Evolutionary conservation across 2,329 filamentous ascomycete genomes (phyloP).

Genomic region (Monosporascus cannonballus): DNA sequence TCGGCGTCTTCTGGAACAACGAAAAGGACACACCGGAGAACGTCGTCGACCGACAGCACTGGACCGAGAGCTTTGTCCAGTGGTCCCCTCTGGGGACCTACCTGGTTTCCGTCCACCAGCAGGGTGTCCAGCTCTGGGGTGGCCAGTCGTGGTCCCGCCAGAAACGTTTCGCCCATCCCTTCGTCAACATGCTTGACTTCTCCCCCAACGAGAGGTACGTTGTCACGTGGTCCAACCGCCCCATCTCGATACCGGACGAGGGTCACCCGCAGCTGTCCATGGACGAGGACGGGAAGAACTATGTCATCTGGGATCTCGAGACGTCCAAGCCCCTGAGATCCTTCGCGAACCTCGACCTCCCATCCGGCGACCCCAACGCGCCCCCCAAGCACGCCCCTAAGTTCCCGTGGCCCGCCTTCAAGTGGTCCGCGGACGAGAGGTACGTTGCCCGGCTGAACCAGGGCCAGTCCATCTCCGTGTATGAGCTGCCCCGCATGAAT

Average conservation of each 20-base stretch:
- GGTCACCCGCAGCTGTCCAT: conserved; percentile 76
- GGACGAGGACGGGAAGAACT: conserved; percentile 98
- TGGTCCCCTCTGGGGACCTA: conserved; percentile 96
- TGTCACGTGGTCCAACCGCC: conserved; percentile 92
- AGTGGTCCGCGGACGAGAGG: conserved; percentile 97
- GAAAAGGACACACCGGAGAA: conserved; percentile 84
- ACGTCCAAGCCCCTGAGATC: conserved; percentile 86
- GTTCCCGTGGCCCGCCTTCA: conserved; percentile 97
- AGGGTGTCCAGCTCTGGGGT: conserved; percentile 97
- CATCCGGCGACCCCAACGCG: conserved; percentile 55
- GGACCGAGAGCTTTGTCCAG: conserved; percentile 97
- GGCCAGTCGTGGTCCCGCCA: conserved; percentile 83
- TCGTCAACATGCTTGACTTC: conserved; percentile 93
- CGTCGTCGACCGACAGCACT: conserved; percentile 87
- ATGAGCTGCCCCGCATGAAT: conserved; percentile 84
- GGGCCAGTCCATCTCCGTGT: conserved; percentile 83
- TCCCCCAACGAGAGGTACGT: conserved; percentile 90
- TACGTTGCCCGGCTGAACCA: conserved; percentile 91
- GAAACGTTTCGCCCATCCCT: conserved; percentile 90
- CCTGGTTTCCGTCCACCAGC: conserved; percentile 88
- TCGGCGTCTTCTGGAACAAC: conserved; percentile 98
- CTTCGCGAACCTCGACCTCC: conserved; percentile 82
- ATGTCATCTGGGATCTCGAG: conserved; percentile 95
- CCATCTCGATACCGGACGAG: conserved; percentile 85
- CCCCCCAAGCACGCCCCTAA: conserved; percentile 71